Evolutionary conservation across 208 protist species (phyloP).

Genomic region (Phytomonas sp.): DNA sequence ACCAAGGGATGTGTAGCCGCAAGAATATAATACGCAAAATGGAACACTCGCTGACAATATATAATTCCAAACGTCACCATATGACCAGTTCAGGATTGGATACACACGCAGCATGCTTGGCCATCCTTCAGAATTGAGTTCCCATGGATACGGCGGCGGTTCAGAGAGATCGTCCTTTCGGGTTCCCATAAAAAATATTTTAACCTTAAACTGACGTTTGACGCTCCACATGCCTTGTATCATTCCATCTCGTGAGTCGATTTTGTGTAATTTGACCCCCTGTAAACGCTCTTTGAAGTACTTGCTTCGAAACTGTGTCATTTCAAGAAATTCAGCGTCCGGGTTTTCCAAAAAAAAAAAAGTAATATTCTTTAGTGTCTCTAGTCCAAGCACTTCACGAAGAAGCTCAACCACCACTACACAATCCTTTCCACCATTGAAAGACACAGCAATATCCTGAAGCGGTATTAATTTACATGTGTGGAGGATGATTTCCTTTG

Average conservation of each 20-base stretch:
- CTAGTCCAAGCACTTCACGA: slow-evolving; percentile 25
- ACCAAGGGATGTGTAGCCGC: slow-evolving; percentile 87
- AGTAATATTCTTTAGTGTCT: slow-evolving; percentile 28
- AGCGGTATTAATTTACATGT: slow-evolving; percentile 22
- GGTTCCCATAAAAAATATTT: slow-evolving; percentile 83
- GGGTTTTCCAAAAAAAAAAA: slow-evolving; percentile 49
- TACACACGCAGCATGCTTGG: slow-evolving; percentile 78
- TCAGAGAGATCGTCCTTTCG: slow-evolving; percentile 65
- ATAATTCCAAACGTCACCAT: slow-evolving; percentile 77
- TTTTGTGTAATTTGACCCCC: slow-evolving; percentile 23
- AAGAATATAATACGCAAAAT: slow-evolving; percentile 78
- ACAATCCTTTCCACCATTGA: slow-evolving; percentile 90
- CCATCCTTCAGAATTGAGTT: slow-evolving; percentile 73
- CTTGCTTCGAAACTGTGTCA: slow-evolving; percentile 47
- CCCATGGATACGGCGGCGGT: slow-evolving; percentile 44
- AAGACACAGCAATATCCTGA: slow-evolving; percentile 70
- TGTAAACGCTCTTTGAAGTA: slow-evolving; percentile 32
- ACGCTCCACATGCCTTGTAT: slow-evolving; percentile 43
- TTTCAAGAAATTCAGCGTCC: slow-evolving; percentile 60
- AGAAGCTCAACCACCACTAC: slow-evolving; percentile 82
- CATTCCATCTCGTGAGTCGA: slow-evolving; percentile 26
- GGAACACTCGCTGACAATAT: slow-evolving; percentile 45
- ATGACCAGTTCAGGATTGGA: slow-evolving; percentile 80
- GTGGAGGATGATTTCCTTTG: slow-evolving; percentile 33
- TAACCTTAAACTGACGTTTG: slow-evolving; percentile 29